Evolutionary conservation across 768 basidiomycete species (phyloP).

Genomic region (Russula emetica): DNA sequence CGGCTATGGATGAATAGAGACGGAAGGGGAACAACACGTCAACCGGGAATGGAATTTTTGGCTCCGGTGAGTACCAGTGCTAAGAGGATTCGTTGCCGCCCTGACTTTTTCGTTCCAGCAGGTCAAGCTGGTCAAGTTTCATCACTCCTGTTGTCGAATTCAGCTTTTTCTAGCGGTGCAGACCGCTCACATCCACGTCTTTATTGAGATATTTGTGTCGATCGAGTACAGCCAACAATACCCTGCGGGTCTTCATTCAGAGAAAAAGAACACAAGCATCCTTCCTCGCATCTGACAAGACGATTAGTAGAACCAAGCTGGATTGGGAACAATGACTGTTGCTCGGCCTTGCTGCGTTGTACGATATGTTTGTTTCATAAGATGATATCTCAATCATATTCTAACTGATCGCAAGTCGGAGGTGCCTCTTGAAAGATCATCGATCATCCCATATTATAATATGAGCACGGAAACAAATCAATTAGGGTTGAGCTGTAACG

Average conservation of each 20-base stretch:
- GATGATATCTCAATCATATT: no score
- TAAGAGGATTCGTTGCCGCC: not conserved
- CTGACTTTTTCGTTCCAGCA: slow-evolving; percentile 33
- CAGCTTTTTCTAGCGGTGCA: slow-evolving; percentile 31
- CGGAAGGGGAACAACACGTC: slow-evolving; percentile 65
- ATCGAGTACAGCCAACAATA: no score
- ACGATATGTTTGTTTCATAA: no score
- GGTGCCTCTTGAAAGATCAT: no score
- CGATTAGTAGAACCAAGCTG: slow-evolving; percentile 28
- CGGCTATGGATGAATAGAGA: slow-evolving; percentile 82
- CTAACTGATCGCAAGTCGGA: no score
- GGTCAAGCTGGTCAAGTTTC: slow-evolving; percentile 89
- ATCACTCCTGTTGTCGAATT: slow-evolving; percentile 54
- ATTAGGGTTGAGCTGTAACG: no score
- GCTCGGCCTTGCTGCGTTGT: no score
- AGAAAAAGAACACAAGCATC: slow-evolving; percentile 42
- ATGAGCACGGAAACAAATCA: no score
- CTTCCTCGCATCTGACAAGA: slow-evolving; percentile 53
- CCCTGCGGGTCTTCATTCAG: slow-evolving; percentile 43
- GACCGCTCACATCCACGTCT: no score
- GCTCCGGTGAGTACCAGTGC: slow-evolving; percentile 58
- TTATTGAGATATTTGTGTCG: no score
- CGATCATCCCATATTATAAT: no score
- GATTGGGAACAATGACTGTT: no score
- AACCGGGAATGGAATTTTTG: slow-evolving; percentile 86